A percentile compares a stretch with the other conserved stretches of the same genome.
These are phyloP conservation scores for Fusarium sp. DNA, from an alignment of 2,329 filamentous ascomycete species.

Conservation along the genomic window DNA sequence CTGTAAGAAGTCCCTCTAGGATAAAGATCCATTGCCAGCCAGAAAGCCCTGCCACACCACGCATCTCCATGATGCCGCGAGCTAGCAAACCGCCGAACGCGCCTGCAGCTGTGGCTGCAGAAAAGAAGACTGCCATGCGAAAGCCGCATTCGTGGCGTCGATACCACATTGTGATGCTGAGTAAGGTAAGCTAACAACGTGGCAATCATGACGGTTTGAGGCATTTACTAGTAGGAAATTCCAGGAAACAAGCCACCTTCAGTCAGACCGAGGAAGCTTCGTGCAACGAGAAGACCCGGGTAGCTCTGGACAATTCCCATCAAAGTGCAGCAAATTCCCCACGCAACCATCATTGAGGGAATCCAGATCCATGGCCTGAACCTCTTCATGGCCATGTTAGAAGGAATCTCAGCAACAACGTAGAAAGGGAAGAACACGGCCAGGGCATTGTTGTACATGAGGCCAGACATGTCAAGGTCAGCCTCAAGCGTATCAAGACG, in stretches of 20 bases:
- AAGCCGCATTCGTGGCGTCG: constrained; percentile 72
- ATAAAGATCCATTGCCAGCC: constrained; percentile 90
- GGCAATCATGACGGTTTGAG: no score
- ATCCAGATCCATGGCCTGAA: constrained; percentile 68
- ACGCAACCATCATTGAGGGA: constrained; percentile 68
- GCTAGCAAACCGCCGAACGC: constrained; percentile 76
- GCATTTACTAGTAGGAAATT: constrained; percentile 65
- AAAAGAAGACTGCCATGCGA: constrained; percentile 74
- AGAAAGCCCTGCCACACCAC: constrained; percentile 63
- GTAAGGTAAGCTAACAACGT: not conserved
- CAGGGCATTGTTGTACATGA: constrained; percentile 58
- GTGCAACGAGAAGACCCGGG: constrained; percentile 63
- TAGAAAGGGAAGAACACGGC: constrained; percentile 70
- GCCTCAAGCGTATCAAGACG: constrained; percentile 68
- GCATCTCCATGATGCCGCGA: constrained; percentile 72
- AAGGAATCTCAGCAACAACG: constrained; percentile 68
- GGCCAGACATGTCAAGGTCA: constrained; percentile 51
- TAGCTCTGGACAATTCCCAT: constrained; percentile 68
- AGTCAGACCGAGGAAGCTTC: constrained; percentile 64
- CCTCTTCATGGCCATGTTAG: constrained; percentile 70
- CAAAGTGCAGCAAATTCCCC: constrained; percentile 63
- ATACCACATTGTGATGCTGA: constrained; percentile 71
- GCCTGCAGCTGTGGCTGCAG: constrained; percentile 71
- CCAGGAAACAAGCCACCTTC: constrained; percentile 75
- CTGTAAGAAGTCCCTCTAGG: constrained; percentile 70